Conservation (phyloP, 2,329 filamentous ascomycete species). For the Aspergillus novoparasiticus region DNA sequence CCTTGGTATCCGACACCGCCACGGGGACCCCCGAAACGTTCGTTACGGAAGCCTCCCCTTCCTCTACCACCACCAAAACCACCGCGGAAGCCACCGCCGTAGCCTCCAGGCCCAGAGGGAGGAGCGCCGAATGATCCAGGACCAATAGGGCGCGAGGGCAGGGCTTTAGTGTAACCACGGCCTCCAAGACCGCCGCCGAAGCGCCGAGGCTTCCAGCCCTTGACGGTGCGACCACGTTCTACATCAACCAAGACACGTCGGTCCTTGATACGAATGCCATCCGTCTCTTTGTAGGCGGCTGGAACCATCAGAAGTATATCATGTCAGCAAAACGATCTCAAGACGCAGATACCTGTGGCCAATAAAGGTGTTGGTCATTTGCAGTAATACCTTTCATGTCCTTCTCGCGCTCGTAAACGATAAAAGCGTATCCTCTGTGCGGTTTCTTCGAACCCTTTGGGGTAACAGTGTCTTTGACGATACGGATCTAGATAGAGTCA, state of each 20-base stretch:
- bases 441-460: constrained; percentile 79
- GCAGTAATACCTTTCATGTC: constrained; percentile 89
- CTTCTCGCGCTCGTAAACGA: constrained; percentile 95
- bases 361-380: constrained; percentile 16
- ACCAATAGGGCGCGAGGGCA: constrained; percentile 70
- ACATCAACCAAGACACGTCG: constrained; percentile 92
- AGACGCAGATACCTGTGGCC: constrained; percentile 4
- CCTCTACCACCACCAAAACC: constrained; percentile 50
- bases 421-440: constrained; percentile 90
- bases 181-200: constrained; percentile 91
- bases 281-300: constrained; percentile 88
- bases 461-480: constrained; percentile 69
- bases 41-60: constrained; percentile 56
- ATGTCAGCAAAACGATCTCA: constrained; percentile 39
- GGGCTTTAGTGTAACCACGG: constrained; percentile 85
- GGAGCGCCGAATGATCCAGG: constrained; percentile 60
- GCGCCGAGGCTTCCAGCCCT: constrained; percentile 88
- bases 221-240: constrained; percentile 90
- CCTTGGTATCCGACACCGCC: constrained; percentile 61
- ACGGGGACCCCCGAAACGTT: constrained; percentile 50
- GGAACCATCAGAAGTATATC: constrained; percentile 47
- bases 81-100: constrained; percentile 58
- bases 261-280: constrained; percentile 91
- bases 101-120: constrained; percentile 59
- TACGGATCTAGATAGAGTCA: constrained; percentile 68